phyloP scores from a whole-genome alignment of 306 rosid genomes.

The Prunus kanzakura region DNA sequence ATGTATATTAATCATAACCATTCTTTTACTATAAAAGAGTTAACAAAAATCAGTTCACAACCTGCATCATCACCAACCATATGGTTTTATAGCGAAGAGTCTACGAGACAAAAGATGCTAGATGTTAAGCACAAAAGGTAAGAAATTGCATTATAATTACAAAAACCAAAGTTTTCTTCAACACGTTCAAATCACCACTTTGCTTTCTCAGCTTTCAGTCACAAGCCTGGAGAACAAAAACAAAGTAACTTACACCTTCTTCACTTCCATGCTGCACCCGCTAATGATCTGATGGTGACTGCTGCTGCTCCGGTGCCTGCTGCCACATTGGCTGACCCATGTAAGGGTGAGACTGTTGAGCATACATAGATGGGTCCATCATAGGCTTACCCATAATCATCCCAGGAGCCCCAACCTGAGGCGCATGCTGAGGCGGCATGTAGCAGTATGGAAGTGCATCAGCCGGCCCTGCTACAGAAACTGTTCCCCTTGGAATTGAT shows the following conservation, averaged over 20 bases:
- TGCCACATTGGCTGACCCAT: slow-evolving; percentile 64
- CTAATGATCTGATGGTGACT: slow-evolving; percentile 51
- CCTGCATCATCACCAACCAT: neutral
- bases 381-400: slow-evolving; percentile 59
- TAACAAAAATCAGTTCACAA: neutral
- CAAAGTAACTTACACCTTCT: slow-evolving; percentile 24
- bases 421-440: slow-evolving; percentile 45
- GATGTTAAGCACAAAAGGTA: neutral
- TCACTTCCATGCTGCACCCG: slow-evolving; percentile 15
- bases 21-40: neutral
- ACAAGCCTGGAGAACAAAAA: slow-evolving; percentile 16
- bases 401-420: slow-evolving; percentile 55
- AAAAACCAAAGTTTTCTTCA: neutral
- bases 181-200: slow-evolving; percentile 9
- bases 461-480: slow-evolving; percentile 44
- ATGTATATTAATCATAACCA: neutral
- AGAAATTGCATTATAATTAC: slow-evolving; percentile 13
- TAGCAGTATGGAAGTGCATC: slow-evolving; percentile 44
- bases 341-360: slow-evolving; percentile 48
- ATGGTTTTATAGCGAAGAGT: neutral
- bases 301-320: slow-evolving; percentile 46
- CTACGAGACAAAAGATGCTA: neutral
- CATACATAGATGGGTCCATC: slow-evolving; percentile 51
- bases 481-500: slow-evolving; percentile 62
- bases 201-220: slow-evolving; percentile 23